Evolutionary conservation across 1,284 basidiomycete genomes (phyloP), one percentile per base, ranked within the genome.

Genomic region (Grifola frondosa): DNA sequence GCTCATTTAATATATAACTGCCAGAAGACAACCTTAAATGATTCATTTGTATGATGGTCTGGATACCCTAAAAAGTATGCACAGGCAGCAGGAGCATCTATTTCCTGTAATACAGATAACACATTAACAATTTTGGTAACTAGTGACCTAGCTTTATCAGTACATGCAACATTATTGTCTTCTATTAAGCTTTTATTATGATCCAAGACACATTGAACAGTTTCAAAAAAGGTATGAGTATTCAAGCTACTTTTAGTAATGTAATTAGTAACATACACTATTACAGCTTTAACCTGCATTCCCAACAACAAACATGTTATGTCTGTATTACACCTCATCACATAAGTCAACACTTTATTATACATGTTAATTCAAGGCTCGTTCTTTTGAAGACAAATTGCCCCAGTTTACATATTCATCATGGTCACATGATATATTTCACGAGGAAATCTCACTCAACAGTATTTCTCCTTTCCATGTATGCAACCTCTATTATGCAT

Each of bases 61-160:
- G 50, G 43, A 22, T 42, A 22, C 15, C 40, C 40, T 2, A 48
- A 23, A 20, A 48, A 22, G 15, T 52, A 34, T 5, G 17, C 30
- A 20, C 46, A 46, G n/a, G 32, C 31, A 39, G 48, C 46, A 3
- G 46, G 50, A 8, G 35, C 39, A 6, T 46, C 46, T n/a, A n/a
- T n/a, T n/a, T n/a, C n/a, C n/a, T n/a, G n/a, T n/a, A n/a, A n/a
- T n/a, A n/a, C n/a, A n/a, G n/a, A n/a, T n/a, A n/a, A n/a, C n/a
- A n/a, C n/a, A n/a, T n/a, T n/a, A n/a, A n/a, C n/a, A n/a, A n/a
- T n/a, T n/a, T n/a, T n/a, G n/a, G n/a, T n/a, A n/a, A n/a, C n/a
- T n/a, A n/a, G n/a, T n/a, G n/a, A n/a, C n/a, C n/a, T n/a, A n/a
- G n/a, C n/a, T n/a, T n/a, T n/a, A n/a, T n/a, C n/a, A n/a, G n/a